These are phyloP conservation scores for Fusarium floridanum DNA, from an alignment of 2,329 filamentous ascomycete species.

Conservation along the genomic window DNA sequence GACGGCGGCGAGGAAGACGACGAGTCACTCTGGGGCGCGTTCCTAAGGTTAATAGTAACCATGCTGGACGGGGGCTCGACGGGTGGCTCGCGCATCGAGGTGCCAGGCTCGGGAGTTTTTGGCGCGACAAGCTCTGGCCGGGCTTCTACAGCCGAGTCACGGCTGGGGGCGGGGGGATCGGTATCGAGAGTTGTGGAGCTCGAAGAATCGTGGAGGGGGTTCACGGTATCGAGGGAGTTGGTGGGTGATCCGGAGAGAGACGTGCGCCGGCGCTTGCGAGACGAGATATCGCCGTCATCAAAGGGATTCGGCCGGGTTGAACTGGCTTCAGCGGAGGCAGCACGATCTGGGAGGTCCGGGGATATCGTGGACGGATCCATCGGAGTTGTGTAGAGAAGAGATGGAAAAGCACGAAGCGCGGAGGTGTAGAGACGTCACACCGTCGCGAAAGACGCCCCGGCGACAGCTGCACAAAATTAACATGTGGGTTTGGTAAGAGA, in stretches of 20 bases:
- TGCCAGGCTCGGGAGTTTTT: conserved; percentile 58
- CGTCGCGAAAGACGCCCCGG: conserved; percentile 67
- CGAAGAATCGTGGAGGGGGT: conserved; percentile 50
- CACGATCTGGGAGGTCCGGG: conserved; percentile 68
- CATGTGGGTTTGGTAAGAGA: conserved; percentile 62
- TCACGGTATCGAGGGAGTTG: conserved; percentile 61
- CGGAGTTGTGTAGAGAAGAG: conserved; percentile 57
- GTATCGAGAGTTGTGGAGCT: conserved; percentile 50
- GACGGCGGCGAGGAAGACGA: conserved; percentile 61
- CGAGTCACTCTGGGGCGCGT: conserved; percentile 56
- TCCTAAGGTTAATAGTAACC: conserved; percentile 72
- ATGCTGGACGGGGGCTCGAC: conserved; percentile 62
- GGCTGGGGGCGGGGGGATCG: conserved; percentile 45
- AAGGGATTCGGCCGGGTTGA: conserved; percentile 75
- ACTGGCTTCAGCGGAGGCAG: conserved; percentile 72
- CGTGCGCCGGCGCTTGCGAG: conserved; percentile 73
- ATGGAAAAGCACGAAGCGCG: conserved; percentile 55
- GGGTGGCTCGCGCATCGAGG: conserved; percentile 49
- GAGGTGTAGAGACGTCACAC: conserved; percentile 63
- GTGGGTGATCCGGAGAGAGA: conserved; percentile 68
- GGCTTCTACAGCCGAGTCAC: conserved; percentile 45
- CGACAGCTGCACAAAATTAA: conserved; percentile 67
- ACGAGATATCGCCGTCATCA: conserved; percentile 67
- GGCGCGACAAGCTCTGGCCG: conserved; percentile 59
- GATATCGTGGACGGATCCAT: conserved; percentile 67